Evolutionary conservation across 129 eudicot species (phyloP).

Genomic region (Deinandra increscens): DNA sequence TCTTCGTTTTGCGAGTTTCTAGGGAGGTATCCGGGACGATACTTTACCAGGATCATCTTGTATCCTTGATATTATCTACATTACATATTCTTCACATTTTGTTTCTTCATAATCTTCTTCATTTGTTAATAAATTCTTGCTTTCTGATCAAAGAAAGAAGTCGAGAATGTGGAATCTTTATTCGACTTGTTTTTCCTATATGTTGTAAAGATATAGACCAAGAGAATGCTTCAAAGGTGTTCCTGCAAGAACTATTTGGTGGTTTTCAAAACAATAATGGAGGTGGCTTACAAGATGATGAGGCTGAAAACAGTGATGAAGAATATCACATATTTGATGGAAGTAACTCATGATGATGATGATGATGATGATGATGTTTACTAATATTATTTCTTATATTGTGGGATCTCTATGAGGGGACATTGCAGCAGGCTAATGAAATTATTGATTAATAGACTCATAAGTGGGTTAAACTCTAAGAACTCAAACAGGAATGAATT

Average conservation of each 20-base stretch:
- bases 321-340: conserved; percentile 76
- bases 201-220: conserved; percentile 46
- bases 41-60: conserved; percentile 49
- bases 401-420: too few species aligned
- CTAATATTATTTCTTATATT: conserved; percentile 13
- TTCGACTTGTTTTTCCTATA: conserved; percentile 39
- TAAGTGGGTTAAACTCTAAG: too few species aligned
- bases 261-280: conserved; percentile 62
- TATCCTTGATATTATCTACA: conserved; percentile 52
- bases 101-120: neutral
- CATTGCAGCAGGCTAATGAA: too few species aligned
- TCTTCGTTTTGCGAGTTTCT: neutral
- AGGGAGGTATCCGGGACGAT: conserved; percentile 54
- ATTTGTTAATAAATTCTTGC: neutral
- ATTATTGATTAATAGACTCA: too few species aligned
- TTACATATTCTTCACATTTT: neutral
- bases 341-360: too few species aligned
- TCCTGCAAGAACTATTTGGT: conserved; percentile 82
- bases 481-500: too few species aligned
- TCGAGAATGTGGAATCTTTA: too few species aligned
- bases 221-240: conserved; percentile 65
- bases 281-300: conserved; percentile 40
- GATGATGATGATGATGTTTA: conserved; percentile 50
- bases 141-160: conserved; percentile 3
- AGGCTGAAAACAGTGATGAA: conserved; percentile 51